Conservation (phyloP, 768 basidiomycete species). For the Lentinula lateritia region DNA sequence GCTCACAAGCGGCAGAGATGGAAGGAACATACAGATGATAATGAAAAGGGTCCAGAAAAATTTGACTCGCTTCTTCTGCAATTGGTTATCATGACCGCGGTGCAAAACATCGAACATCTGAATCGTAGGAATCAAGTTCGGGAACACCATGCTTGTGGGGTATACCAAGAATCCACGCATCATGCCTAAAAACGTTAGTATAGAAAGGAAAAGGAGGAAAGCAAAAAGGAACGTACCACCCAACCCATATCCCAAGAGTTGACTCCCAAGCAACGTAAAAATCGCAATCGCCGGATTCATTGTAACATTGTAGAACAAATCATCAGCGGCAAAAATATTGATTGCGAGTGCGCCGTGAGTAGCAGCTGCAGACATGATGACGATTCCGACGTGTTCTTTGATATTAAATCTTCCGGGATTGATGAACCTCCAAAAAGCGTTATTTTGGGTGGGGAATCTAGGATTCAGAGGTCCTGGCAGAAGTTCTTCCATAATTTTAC, state of each 20-base stretch:
- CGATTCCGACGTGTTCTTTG: conserved; percentile 40
- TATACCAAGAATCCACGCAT: conserved; percentile 12
- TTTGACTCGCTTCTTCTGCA: conserved; percentile 29
- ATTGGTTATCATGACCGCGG: conserved; percentile 18
- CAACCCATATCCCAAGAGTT: conserved; percentile 23
- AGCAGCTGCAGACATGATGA: conserved; percentile 40
- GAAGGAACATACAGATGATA: conserved; percentile 27
- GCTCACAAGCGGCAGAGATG: neutral
- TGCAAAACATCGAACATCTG: conserved; percentile 25
- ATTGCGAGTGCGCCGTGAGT: conserved; percentile 35
- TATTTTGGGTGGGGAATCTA: conserved; percentile 5
- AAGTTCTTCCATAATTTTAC: conserved; percentile 9
- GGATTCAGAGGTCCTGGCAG: conserved; percentile 10
- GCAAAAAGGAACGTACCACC: conserved; percentile 5
- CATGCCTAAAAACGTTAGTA: conserved; percentile 2
- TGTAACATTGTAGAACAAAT: conserved; percentile 33
- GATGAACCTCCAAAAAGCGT: conserved; percentile 27
- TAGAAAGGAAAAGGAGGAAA: neutral
- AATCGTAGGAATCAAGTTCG: conserved; percentile 4
- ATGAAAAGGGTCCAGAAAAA: conserved; percentile 30
- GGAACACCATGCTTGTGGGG: conserved; percentile 12
- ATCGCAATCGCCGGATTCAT: conserved; percentile 23
- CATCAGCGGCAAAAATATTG: conserved; percentile 36
- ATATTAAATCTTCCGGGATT: conserved; percentile 46
- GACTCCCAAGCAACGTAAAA: conserved; percentile 21